Conservation (phyloP, 257 asterid species). For the Nicotiana tomentosiformis region DNA sequence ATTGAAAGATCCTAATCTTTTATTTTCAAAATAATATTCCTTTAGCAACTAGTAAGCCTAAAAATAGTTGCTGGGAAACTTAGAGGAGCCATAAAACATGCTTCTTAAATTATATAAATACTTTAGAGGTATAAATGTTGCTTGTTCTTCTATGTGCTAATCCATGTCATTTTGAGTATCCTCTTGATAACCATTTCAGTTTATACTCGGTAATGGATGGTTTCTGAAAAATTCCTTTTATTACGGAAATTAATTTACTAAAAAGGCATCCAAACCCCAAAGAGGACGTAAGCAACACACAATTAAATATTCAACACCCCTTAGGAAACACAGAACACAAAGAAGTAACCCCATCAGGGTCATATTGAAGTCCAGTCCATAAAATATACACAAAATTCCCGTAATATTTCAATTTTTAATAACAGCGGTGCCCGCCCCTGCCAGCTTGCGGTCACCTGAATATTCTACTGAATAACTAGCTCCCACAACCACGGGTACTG, state of each 20-base stretch:
- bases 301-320: neutral
- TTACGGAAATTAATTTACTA: neutral
- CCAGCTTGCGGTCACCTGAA: neutral
- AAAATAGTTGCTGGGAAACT: neutral
- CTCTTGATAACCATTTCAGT: neutral
- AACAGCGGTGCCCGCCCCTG: neutral
- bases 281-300: neutral
- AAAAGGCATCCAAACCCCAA: neutral
- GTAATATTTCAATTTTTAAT: neutral
- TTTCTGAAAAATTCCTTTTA: neutral
- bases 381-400: neutral
- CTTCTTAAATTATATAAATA: neutral
- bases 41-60: neutral
- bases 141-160: neutral
- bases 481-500: neutral
- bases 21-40: neutral
- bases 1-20: too few species aligned
- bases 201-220: neutral
- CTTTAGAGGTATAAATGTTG: neutral
- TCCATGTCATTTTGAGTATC: neutral
- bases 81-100: neutral
- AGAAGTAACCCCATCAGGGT: neutral
- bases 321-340: neutral
- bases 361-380: neutral
- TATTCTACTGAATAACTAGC: neutral